phyloP scores from a whole-genome alignment of 805 yeast species.

The Saturnispora bothae region DNA sequence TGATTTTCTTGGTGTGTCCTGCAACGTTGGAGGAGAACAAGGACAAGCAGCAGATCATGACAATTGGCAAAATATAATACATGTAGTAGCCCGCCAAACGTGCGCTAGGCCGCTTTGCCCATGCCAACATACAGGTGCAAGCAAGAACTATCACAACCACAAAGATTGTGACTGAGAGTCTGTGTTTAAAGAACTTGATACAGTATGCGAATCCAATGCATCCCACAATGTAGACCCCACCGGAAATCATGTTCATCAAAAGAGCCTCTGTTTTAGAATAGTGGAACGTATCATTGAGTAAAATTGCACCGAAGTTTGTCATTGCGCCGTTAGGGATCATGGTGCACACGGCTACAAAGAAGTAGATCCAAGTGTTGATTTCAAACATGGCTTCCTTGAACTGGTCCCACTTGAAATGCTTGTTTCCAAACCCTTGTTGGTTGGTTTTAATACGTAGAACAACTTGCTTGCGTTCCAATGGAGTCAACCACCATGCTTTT shows the following conservation, averaged over 20 bases:
- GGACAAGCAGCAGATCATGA: conserved; percentile 24
- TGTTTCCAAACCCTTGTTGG: conserved; percentile 30
- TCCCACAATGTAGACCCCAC: conserved; percentile 25
- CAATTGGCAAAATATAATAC: conserved; percentile 18
- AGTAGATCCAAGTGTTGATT: conserved; percentile 31
- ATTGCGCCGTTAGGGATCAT: conserved; percentile 18
- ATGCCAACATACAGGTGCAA: conserved; percentile 16
- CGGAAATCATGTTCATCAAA: conserved; percentile 18
- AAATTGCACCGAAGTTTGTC: conserved; percentile 37
- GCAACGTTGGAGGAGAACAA: conserved; percentile 43
- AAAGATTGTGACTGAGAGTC: conserved; percentile 17
- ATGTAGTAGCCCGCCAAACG: conserved; percentile 24
- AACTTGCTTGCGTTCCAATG: conserved; percentile 28
- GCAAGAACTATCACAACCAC: conserved; percentile 12
- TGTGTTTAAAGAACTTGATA: conserved; percentile 18
- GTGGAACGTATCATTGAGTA: conserved; percentile 24
- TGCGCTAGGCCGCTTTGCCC: conserved; percentile 14
- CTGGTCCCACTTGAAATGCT: conserved; percentile 33
- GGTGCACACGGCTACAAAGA: conserved; percentile 20
- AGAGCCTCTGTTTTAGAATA: conserved; percentile 20
- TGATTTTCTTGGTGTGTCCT: conserved; percentile 65
- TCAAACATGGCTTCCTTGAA: conserved; percentile 35
- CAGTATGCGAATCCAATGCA: conserved; percentile 24
- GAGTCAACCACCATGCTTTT: conserved; percentile 33
- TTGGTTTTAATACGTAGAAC: conserved; percentile 29